Conservation (phyloP, 192 early-diverging fungal genomes). For the Gryganskiella cystojenkinii region DNA sequence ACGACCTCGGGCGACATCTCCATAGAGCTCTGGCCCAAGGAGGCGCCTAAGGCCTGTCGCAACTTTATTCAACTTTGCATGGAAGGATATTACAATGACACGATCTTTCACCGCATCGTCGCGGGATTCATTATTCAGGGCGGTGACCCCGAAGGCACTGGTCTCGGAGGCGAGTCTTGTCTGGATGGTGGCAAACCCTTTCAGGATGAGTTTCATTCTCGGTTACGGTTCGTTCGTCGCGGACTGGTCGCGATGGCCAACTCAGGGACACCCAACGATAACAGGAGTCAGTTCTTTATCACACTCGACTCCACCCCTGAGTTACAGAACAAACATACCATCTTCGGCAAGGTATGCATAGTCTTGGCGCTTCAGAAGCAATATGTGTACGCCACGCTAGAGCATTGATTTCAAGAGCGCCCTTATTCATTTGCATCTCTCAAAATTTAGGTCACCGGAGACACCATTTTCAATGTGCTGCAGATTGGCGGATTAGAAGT, state of each 20-base stretch:
- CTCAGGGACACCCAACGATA: constrained; percentile 76
- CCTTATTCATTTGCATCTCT: too few species aligned
- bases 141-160: constrained; percentile 93
- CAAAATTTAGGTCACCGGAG: constrained; percentile 76
- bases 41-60: constrained; percentile 89
- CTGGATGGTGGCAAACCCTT: constrained; percentile 79
- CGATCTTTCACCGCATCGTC: constrained; percentile 91
- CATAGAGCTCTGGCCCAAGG: constrained; percentile 96
- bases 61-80: constrained; percentile 96
- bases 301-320: constrained; percentile 87
- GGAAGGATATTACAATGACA: constrained; percentile 91
- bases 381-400: too few species aligned
- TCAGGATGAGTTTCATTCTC: constrained; percentile 92
- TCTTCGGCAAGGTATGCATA: constrained; percentile 91
- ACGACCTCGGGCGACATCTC: constrained; percentile 90
- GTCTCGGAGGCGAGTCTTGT: constrained; percentile 88
- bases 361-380: too few species aligned
- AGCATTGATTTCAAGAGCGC: too few species aligned
- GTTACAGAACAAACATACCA: constrained; percentile 88
- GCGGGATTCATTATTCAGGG: constrained; percentile 94
- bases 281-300: constrained; percentile 95
- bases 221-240: constrained; percentile 88
- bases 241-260: constrained; percentile 94
- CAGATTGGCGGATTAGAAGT: constrained; percentile 86
- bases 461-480: constrained; percentile 91